A percentile compares a stretch with the other conserved stretches of the same genome.
These are phyloP conservation scores for Cucumis melo DNA, from an alignment of 306 rosid genomes.

Conservation along the genomic window DNA sequence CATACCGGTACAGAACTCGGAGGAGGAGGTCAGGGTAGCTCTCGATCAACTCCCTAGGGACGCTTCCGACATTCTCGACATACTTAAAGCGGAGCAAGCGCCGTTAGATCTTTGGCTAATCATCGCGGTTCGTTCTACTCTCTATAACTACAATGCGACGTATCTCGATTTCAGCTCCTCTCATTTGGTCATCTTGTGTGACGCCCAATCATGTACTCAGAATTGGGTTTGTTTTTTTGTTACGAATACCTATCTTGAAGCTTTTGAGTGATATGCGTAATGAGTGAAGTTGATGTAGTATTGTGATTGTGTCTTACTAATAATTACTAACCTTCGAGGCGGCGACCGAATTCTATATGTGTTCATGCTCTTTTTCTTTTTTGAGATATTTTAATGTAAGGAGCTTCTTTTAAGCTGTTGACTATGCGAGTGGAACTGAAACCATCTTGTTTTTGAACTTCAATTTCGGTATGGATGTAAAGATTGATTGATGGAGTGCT, in stretches of 20 bases:
- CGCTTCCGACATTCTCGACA: slow-evolving; percentile 89
- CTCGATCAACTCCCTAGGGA: slow-evolving; percentile 93
- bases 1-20: slow-evolving; percentile 97
- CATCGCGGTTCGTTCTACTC: slow-evolving; percentile 51
- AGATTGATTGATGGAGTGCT: background rate
- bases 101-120: slow-evolving; percentile 98
- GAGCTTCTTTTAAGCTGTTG: background rate
- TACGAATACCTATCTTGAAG: background rate
- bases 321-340: background rate
- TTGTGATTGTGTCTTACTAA: background rate
- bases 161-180: background rate
- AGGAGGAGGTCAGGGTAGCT: slow-evolving; percentile 93
- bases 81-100: slow-evolving; percentile 97
- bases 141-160: background rate
- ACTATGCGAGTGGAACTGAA: background rate
- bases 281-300: background rate
- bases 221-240: background rate
- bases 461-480: background rate
- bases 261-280: background rate
- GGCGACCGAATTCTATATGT: background rate
- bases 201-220: background rate
- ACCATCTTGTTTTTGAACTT: background rate
- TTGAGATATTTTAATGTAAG: background rate
- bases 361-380: background rate
- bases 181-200: background rate